Base-by-base conservation (phyloP, 306 rosid genomes). In the Alnus rubra region DNA sequence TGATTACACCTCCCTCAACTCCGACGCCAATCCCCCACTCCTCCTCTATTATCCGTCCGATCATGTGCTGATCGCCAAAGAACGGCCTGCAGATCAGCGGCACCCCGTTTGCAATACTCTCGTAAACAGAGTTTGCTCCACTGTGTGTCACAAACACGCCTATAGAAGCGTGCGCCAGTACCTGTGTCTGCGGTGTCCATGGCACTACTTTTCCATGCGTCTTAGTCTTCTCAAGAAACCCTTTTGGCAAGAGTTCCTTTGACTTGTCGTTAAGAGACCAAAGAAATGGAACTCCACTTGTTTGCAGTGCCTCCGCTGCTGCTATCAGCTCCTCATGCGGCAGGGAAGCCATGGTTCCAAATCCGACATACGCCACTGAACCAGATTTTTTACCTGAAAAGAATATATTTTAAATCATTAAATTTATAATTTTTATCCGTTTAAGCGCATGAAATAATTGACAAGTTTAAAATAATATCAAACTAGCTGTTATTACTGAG, bases 41-140 rank as follows among this genome's bases (percentile, higher is more conserved):
- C 13, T 65, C 83, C 75, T 85, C 89, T 3, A 87, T 81, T 79
- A 83, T 75, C 50, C 85, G 78, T 1, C 71, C 86, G 28, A 64
- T 44, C 82, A 89, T 77, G 16, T 51, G 63, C 0, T 89, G 86
- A 59, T 89, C 93, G 39, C 85, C 91, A n/a, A 85, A 87, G 13
- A 74, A 85, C 0, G 88, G 91, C 81, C 89, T 72, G 48, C 84
- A 75, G 3, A 89, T 81, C 88, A 90, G 83, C 1, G 94, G 91
- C 23, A 90, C 91, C 18, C 84, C 89, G 52, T 71, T 78, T 3
- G 80, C 81, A 12, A 90, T 59, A 45, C 90, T 76, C 77, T 91
- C 92, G 47, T 14, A 74, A 3, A 87, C 88, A 0, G 92, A 87
- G 82, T 87, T 88, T 30, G 80, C 45, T 14, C 89, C 92, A 48